These are phyloP conservation scores for Mycothermus thermophilus DNA, from an alignment of 495 filamentous ascomycete species.

Conservation along the genomic window DNA sequence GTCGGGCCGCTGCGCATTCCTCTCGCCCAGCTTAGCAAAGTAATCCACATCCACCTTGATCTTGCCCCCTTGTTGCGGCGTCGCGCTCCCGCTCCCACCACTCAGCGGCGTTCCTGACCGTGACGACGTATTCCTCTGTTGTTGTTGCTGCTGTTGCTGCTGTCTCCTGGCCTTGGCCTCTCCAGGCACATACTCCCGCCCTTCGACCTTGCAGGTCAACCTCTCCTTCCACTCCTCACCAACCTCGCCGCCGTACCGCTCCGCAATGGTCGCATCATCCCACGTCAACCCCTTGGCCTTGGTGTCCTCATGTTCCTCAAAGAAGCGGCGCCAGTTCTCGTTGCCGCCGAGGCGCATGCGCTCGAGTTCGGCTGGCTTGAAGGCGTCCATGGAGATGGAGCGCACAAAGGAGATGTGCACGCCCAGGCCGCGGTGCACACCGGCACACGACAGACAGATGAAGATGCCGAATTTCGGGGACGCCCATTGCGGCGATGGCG, in stretches of 20 bases:
- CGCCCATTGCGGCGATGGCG: conserved; percentile 91
- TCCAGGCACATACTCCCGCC: conserved; percentile 61
- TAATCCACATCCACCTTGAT: conserved; percentile 67
- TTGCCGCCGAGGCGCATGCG: conserved; percentile 84
- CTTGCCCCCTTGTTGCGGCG: conserved; percentile 24
- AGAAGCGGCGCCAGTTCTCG: conserved; percentile 71
- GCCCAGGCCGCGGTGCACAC: conserved; percentile 83
- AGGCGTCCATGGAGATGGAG: conserved; percentile 93
- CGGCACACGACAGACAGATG: conserved; percentile 92
- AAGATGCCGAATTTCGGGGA: conserved; percentile 68
- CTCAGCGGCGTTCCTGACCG: conserved; percentile 27
- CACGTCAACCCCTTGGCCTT: conserved; percentile 46
- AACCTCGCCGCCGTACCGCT: conserved; percentile 70
- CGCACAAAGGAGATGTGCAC: conserved; percentile 98
- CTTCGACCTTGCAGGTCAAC: conserved; percentile 71
- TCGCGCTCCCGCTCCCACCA: conserved; percentile 50
- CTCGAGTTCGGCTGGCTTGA: conserved; percentile 74
- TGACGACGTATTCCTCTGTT: conserved; percentile 10
- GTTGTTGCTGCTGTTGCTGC: conserved; percentile 1
- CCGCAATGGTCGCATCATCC: conserved; percentile 67
- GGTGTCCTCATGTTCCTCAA: conserved; percentile 54
- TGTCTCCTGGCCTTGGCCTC: conserved; percentile 28
- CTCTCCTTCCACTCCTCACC: conserved; percentile 96
- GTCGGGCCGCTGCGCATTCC: conserved; percentile 63
- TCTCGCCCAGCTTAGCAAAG: conserved; percentile 67